Evolutionary conservation across 106 monocot species (phyloP).

Genomic region (Iris macrosiphon): DNA sequence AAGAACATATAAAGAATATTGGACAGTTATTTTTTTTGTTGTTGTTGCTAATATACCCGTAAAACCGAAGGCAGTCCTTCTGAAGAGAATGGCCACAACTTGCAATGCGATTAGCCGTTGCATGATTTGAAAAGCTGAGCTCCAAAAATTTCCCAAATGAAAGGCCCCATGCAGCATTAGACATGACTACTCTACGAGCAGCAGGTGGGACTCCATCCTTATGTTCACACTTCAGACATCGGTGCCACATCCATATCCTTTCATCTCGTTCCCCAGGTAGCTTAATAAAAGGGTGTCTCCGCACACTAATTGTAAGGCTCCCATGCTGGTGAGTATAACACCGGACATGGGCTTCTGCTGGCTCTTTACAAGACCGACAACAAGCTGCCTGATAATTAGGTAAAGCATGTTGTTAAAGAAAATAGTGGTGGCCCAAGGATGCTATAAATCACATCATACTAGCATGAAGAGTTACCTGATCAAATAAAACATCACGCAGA

Average conservation of each 20-base stretch:
- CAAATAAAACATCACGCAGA: slow-evolving; percentile 81
- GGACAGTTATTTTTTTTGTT: no score
- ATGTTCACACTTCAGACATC: slow-evolving; percentile 70
- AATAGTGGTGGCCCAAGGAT: neutral
- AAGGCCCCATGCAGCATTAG: slow-evolving; percentile 89
- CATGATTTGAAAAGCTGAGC: slow-evolving; percentile 86
- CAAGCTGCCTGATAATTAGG: slow-evolving; percentile 35
- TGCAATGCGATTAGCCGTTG: slow-evolving; percentile 81
- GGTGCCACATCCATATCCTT: slow-evolving; percentile 99
- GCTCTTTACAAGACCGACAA: slow-evolving; percentile 66
- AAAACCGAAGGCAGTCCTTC: slow-evolving; percentile 90
- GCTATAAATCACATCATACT: neutral
- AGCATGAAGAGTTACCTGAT: slow-evolving; percentile 52
- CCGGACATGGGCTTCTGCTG: slow-evolving; percentile 61
- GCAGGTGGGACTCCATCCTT: slow-evolving; percentile 74
- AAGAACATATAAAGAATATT: no score
- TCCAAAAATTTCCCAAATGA: slow-evolving; percentile 99
- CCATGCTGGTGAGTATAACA: slow-evolving; percentile 86
- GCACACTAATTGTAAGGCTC: slow-evolving; percentile 70
- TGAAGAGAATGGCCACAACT: slow-evolving; percentile 95
- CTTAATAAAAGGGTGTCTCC: slow-evolving; percentile 33
- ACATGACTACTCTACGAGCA: slow-evolving; percentile 82
- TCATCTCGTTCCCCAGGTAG: slow-evolving; percentile 80
- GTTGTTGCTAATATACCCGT: no score
- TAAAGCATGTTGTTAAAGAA: neutral